phyloP scores from a whole-genome alignment of 306 rosid genomes.

The Sechiopsis laciniata region DNA sequence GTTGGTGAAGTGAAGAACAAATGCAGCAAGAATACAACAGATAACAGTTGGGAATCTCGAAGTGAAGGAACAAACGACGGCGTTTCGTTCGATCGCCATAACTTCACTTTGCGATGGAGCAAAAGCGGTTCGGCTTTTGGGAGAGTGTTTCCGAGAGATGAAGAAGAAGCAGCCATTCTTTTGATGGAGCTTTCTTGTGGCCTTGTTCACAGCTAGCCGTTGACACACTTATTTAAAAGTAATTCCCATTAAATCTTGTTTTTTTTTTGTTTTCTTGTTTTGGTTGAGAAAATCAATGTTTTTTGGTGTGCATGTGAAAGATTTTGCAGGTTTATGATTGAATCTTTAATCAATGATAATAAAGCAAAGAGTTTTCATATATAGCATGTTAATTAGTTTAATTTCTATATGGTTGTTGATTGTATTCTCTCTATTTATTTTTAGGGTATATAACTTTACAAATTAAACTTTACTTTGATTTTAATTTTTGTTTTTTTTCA shows the following conservation, averaged over 20 bases:
- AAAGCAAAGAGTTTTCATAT: too few species aligned
- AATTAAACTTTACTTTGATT: too few species aligned
- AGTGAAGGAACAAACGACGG: conserved; percentile 12
- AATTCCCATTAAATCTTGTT: background rate
- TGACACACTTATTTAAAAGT: background rate
- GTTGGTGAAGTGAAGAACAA: conserved; percentile 31
- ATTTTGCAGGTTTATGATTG: background rate
- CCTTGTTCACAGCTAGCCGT: conserved; percentile 24
- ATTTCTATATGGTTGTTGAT: too few species aligned
- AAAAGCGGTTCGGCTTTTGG: conserved; percentile 27
- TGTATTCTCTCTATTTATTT: too few species aligned
- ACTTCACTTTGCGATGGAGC: conserved; percentile 31
- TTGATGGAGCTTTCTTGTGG: conserved; percentile 67
- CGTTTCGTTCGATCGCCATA: conserved; percentile 28
- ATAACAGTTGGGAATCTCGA: conserved; percentile 13
- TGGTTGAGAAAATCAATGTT: background rate
- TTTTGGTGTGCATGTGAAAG: background rate
- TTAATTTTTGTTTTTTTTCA: too few species aligned
- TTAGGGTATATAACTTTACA: too few species aligned
- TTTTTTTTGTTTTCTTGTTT: background rate
- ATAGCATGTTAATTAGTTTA: too few species aligned
- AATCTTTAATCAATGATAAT: too few species aligned
- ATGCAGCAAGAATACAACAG: conserved; percentile 25
- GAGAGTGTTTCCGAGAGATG: conserved; percentile 50
- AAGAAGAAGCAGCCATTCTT: conserved; percentile 62